Base-by-base conservation (phyloP, 2,329 filamentous ascomycete genomes). In the Plectosphaerella sp. region DNA sequence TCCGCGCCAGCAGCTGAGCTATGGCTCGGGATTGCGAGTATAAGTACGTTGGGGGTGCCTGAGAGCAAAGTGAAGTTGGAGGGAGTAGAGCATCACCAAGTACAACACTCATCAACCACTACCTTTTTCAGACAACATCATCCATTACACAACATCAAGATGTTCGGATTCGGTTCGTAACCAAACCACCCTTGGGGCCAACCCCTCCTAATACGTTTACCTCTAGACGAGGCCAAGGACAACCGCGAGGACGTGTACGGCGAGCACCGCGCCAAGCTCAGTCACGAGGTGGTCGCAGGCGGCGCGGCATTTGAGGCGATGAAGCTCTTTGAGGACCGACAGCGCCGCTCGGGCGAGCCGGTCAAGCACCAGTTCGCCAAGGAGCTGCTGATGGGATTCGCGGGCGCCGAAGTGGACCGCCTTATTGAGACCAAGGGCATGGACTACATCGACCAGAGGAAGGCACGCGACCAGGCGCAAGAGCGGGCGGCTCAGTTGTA, bases 231-330 rank as follows among this genome's bases (percentile, higher is more conserved):
- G 24, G 52, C 54, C 24, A 57, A 45, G 47, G 54, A 57, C 41
- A 47, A 56, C 45, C 54, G 52, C 49, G 57, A 68, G 43, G 20
- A 62, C 47, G 50, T 67, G 1, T 59, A 54, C 4, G 57, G 60
- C 16, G 51, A 53, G 9, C 67, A 69, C 53, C 64, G 68, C 52
- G 62, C 65, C 7, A 54, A 63, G 12, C 62, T 65, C 52, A 58
- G 61, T 60, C 89, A 93, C 72, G 88, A 94, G 74, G 65, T 89
- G 47, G 67, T 92, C 52, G 88, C 85, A 58, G 88, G 88, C 57
- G 89, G 84, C 53, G 89, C 88, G 53, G 83, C 86, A 56, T 93
- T 93, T 66, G 86, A 83, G 58, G 89, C 84, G 62, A 88, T 93
- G 80, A 91, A 91, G 77, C 75, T 85, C 20, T 92, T 85, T 62